Conservation (phyloP, 176 grass and related monocot species). For the Aegilops tauschii region DNA sequence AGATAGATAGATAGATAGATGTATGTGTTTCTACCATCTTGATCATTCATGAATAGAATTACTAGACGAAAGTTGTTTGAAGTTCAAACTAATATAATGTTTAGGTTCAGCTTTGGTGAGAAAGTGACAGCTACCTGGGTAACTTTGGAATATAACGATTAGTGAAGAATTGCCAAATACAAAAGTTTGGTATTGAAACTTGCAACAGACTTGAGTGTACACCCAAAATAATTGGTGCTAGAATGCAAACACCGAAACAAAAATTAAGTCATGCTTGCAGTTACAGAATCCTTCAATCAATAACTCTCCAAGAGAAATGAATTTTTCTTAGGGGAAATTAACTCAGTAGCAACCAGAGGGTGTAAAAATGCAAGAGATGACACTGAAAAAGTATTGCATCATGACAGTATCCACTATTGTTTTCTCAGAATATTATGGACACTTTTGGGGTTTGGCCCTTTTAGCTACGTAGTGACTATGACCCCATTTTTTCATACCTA, state of each 20-base stretch:
- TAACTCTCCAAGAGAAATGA: not conserved
- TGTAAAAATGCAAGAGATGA: not conserved
- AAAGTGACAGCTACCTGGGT: not conserved
- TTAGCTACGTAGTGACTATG: not conserved
- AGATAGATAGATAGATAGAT: too few species aligned
- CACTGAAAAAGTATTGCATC: not conserved
- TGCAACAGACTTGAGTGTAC: not conserved
- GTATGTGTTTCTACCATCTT: too few species aligned
- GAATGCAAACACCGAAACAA: not conserved
- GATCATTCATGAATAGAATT: too few species aligned
- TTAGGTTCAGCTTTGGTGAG: too few species aligned
- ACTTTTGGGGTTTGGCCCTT: not conserved
- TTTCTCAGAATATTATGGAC: not conserved
- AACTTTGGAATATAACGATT: not conserved
- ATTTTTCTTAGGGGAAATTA: not conserved
- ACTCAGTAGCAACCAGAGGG: not conserved
- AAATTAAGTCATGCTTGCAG: not conserved
- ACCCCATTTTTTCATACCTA: not conserved
- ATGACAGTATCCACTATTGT: constrained; percentile 5
- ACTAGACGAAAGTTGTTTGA: too few species aligned
- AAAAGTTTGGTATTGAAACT: not conserved
- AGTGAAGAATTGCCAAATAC: not conserved
- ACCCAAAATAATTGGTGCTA: not conserved
- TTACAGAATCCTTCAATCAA: not conserved
- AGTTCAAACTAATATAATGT: too few species aligned